Base-by-base conservation (phyloP, 1,139 yeast species). In the Casaregolazyma lundiana region DNA sequence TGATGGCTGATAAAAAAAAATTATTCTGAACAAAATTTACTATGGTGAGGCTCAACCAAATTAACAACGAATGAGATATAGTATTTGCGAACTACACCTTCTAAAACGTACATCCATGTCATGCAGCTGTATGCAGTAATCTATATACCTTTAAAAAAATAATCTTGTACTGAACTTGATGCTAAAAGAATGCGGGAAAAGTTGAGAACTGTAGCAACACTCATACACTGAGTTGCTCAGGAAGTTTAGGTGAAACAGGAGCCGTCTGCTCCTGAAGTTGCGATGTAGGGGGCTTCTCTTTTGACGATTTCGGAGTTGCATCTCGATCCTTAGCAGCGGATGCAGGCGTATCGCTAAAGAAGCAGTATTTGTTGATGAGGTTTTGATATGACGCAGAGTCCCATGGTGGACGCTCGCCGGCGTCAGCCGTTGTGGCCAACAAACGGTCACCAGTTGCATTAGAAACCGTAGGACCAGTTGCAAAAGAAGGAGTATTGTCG, bases 321-420 rank as follows among this genome's bases (percentile, higher is more conserved):
- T 26, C 15, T 9, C 24, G 19, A 7, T 19, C 38, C 32, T 24
- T 24, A 4, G 37, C n/a, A 11, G 22, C 8, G 15, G 43, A 4
- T 40, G 43, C 29, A 24, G 30, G 29, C 3, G 48, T 21, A 39
- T 54, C 58, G 44, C 69, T 61, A 59, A 71, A 84, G 59, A 86
- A 86, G 61, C 95, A 86, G 64, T 82, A 86, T 48, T 80, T 79
- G 51, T 84, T 82, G 52, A 86, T 68, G 38, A 86, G 67, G 53
- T 81, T 84, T 59, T 80, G 79, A 62, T 86, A 86, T 0, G 82
- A 72, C 51, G 76, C 72, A 5, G 88, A 77, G 58, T 80, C 77
- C 59, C 81, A 66, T 2, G 69, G 61, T 35, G 60, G 61, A 21
- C 55, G 47, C 35, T 47, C 43, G 13, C 40, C 44, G 7, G 43